Conservation (phyloP, 768 basidiomycete species). For the Gymnopilus dilepis region DNA sequence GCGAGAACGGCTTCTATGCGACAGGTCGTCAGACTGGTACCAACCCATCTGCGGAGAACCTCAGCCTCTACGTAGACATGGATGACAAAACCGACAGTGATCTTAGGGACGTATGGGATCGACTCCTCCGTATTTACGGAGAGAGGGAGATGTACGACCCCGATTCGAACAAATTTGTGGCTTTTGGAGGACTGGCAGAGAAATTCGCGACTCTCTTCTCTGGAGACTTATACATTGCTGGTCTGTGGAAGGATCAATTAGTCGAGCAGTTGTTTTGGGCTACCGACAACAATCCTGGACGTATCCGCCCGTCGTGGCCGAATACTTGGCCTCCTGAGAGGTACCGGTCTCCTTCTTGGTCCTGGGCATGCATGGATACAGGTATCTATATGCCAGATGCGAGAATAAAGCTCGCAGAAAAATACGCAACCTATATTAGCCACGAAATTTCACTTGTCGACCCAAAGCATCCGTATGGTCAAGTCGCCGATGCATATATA, state of each 20-base stretch:
- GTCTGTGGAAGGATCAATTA: neutral
- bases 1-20: neutral
- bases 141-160: neutral
- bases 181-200: neutral
- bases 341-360: neutral
- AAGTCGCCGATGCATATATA: neutral
- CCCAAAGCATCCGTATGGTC: neutral
- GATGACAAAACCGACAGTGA: neutral
- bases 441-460: neutral
- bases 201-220: neutral
- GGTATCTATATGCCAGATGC: neutral
- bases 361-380: neutral
- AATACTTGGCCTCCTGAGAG: neutral
- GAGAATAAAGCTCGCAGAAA: neutral
- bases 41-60: neutral
- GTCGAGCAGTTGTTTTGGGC: neutral
- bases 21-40: neutral
- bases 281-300: neutral
- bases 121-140: neutral
- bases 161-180: neutral
- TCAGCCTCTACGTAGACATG: neutral
- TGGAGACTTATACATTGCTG: neutral
- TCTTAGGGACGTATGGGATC: neutral
- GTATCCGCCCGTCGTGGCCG: neutral
- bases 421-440: neutral